These are phyloP conservation scores for thale cress (Arabidopsis thaliana) DNA, from an alignment of 345 rosid species.

Conservation along the genomic window TAIR10.1 NC_003075.7:11561501-11562000, in stretches of 20 bases:
- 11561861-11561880: neutral
- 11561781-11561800: conserved; percentile 70
- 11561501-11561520: neutral
- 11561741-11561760: conserved; percentile 46
- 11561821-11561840: neutral
- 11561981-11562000: conserved; percentile 70
- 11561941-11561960: conserved; percentile 74
- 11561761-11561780: conserved; percentile 67
- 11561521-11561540: conserved; percentile 4
- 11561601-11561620: conserved; percentile 50
- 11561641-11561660: neutral
- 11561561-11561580: conserved; percentile 56
- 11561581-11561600: conserved; percentile 63
- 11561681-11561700: conserved; percentile 18
- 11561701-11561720: conserved; percentile 17
- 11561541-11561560: conserved; percentile 62
- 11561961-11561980: conserved; percentile 82
- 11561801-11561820: conserved; percentile 68
- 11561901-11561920: conserved; percentile 36
- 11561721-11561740: neutral
- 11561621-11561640: neutral
- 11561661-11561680: neutral
- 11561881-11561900: neutral
- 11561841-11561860: neutral
- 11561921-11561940: conserved; percentile 43